These are phyloP conservation scores for Brassica carinata DNA, from an alignment of 345 rosid genomes.

Conservation along the genomic window DNA sequence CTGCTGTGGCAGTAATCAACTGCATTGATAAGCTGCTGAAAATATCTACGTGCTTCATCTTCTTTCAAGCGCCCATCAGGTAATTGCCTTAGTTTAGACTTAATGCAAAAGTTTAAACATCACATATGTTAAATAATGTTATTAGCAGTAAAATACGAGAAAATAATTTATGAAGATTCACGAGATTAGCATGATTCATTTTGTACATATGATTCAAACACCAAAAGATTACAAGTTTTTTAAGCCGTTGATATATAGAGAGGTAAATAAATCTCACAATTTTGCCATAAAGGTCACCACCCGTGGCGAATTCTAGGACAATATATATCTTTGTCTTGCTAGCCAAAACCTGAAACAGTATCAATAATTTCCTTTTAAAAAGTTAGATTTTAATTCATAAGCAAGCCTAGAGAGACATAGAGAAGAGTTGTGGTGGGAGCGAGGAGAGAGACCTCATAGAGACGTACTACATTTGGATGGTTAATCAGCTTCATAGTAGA, in stretches of 20 bases:
- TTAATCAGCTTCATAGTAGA: conserved; percentile 90
- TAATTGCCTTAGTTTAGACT: conserved; percentile 52
- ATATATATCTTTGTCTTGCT: conserved; percentile 80
- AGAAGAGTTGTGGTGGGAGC: not conserved
- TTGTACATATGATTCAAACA: not conserved
- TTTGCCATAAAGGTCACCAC: conserved; percentile 80
- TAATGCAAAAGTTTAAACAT: conserved; percentile 11
- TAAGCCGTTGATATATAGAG: not conserved
- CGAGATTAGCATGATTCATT: not conserved
- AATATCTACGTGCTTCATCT: conserved; percentile 78
- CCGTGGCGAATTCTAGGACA: conserved; percentile 63
- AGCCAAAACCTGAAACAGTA: conserved; percentile 62
- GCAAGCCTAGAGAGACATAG: not conserved
- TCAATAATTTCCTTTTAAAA: conserved; percentile 1
- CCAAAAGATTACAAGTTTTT: conserved; percentile 7
- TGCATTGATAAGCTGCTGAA: conserved; percentile 95
- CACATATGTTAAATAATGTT: not conserved
- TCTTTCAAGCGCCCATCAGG: conserved; percentile 90
- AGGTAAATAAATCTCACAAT: conserved; percentile 52
- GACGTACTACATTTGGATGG: conserved; percentile 90
- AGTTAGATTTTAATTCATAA: not conserved
- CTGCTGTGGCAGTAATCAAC: conserved; percentile 98
- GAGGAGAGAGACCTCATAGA: conserved; percentile 65
- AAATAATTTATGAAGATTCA: not conserved
- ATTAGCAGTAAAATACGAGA: not conserved